These are phyloP conservation scores for Xenoacremonium recifei DNA, from an alignment of 2,329 filamentous ascomycete genomes.

Conservation along the genomic window DNA sequence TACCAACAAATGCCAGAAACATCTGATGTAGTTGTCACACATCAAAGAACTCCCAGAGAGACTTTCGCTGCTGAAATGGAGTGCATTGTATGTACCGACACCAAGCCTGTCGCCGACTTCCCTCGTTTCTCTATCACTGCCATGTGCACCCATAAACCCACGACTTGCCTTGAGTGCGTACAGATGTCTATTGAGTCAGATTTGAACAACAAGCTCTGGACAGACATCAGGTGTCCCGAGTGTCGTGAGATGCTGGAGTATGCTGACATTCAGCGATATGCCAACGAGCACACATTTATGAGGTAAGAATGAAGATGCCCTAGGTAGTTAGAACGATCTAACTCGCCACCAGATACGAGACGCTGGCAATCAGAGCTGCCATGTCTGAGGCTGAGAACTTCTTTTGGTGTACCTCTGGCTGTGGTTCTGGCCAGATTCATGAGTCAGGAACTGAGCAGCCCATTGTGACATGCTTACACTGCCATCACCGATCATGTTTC, in stretches of 20 bases:
- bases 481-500: slow-evolving; percentile 41
- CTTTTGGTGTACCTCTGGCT: slow-evolving; percentile 52
- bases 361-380: slow-evolving; percentile 40
- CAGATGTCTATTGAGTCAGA: slow-evolving; percentile 33
- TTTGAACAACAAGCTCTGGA: slow-evolving; percentile 36
- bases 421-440: slow-evolving; percentile 53
- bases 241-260: slow-evolving; percentile 44
- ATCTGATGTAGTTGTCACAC: slow-evolving; percentile 28
- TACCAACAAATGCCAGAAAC: slow-evolving; percentile 29
- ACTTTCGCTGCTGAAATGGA: slow-evolving; percentile 24
- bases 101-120: slow-evolving; percentile 28
- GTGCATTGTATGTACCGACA: slow-evolving; percentile 37
- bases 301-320: slow-evolving; percentile 28
- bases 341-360: slow-evolving; percentile 37
- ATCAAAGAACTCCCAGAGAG: slow-evolving; percentile 24
- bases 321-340: background rate
- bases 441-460: slow-evolving; percentile 36
- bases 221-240: slow-evolving; percentile 51
- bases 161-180: slow-evolving; percentile 35
- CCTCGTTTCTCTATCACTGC: slow-evolving; percentile 32
- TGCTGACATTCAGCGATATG: slow-evolving; percentile 43
- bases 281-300: slow-evolving; percentile 41
- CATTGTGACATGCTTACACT: slow-evolving; percentile 40
- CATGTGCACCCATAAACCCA: slow-evolving; percentile 32
- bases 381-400: slow-evolving; percentile 46